A percentile compares a stretch with the other conserved stretches of the same genome.
phyloP scores from a whole-genome alignment of 2,329 filamentous ascomycete species.

The Lachnellula subtilissima region DNA sequence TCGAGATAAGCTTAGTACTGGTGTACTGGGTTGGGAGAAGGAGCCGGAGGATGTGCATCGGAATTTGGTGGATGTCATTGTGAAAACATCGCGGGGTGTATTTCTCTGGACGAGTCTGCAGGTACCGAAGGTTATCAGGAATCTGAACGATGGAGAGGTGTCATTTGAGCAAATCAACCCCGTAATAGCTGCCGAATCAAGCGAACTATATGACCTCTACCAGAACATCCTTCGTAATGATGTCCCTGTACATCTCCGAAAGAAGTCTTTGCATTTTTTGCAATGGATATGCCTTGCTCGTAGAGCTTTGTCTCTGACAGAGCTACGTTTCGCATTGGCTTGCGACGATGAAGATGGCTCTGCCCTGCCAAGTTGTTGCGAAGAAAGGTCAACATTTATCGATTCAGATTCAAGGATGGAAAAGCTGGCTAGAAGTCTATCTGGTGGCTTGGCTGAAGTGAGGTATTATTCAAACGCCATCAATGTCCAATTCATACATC shows the following conservation, averaged over 20 bases:
- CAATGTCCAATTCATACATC: slow-evolving; percentile 37
- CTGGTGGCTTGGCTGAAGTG: slow-evolving; percentile 21
- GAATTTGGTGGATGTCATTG: slow-evolving; percentile 1
- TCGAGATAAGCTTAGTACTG: background rate
- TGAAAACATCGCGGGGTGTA: slow-evolving; percentile 10
- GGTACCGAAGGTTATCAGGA: slow-evolving; percentile 10
- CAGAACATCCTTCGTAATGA: slow-evolving; percentile 11
- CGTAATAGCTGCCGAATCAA: slow-evolving; percentile 5
- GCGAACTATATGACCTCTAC: slow-evolving; percentile 16
- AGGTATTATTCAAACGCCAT: background rate
- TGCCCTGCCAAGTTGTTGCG: background rate
- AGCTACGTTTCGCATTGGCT: slow-evolving; percentile 20
- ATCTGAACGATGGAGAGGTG: slow-evolving; percentile 13
- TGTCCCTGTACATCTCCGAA: slow-evolving; percentile 1
- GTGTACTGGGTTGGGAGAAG: background rate
- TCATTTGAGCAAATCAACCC: background rate
- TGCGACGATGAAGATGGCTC: slow-evolving; percentile 4
- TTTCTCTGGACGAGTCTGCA: slow-evolving; percentile 21
- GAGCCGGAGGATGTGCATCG: background rate
- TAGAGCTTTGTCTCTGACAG: slow-evolving; percentile 15
- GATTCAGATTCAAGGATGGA: slow-evolving; percentile 17
- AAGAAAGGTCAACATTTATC: slow-evolving; percentile 9
- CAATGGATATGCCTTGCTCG: slow-evolving; percentile 23
- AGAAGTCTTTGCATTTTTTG: slow-evolving; percentile 16
- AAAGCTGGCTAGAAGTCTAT: slow-evolving; percentile 15